Evolutionary conservation across 805 yeast species (phyloP).

Genomic region (Ogataea sp.): DNA sequence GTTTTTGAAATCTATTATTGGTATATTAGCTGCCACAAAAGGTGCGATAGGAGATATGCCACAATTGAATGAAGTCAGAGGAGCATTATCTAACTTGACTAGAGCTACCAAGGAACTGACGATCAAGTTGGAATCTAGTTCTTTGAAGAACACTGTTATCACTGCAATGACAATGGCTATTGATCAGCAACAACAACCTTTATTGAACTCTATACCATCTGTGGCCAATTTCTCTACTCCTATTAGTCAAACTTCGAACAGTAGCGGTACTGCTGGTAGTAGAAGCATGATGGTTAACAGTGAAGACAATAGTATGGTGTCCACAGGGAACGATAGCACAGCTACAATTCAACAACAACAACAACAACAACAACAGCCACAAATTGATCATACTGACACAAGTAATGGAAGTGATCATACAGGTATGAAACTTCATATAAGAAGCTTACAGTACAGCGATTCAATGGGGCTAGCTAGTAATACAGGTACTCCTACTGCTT

Average conservation of each 20-base stretch:
- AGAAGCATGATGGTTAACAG: neutral
- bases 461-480: neutral
- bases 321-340: neutral
- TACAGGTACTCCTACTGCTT: neutral
- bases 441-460: neutral
- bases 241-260: neutral
- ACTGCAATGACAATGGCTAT: too few species aligned
- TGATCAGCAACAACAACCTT: slow-evolving; percentile 27
- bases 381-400: neutral
- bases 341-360: too few species aligned
- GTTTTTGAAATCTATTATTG: slow-evolving; percentile 75
- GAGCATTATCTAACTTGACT: slow-evolving; percentile 73
- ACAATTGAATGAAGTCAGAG: slow-evolving; percentile 67
- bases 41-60: slow-evolving; percentile 77
- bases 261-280: neutral
- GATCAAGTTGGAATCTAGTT: slow-evolving; percentile 64
- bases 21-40: slow-evolving; percentile 77
- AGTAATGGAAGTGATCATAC: neutral
- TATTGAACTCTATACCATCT: slow-evolving; percentile 28
- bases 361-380: neutral
- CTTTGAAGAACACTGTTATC: slow-evolving; percentile 28
- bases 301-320: too few species aligned
- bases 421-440: neutral
- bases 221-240: slow-evolving; percentile 19
- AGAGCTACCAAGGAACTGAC: slow-evolving; percentile 90